Evolutionary conservation across 2,329 filamentous ascomycete species (phyloP).

Genomic region (Xylaria sp.): DNA sequence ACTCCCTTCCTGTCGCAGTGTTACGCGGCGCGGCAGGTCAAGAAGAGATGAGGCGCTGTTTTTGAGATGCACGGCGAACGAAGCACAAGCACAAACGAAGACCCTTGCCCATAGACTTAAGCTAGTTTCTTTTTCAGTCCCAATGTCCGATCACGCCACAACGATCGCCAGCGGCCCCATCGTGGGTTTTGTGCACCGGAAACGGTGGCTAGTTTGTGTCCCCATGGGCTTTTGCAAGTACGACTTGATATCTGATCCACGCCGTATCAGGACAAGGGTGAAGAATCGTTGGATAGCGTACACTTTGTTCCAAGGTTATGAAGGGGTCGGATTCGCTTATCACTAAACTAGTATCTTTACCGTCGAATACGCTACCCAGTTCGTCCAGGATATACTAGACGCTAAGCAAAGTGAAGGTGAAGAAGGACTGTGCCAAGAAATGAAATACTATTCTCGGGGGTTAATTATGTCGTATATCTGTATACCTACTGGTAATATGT

Average conservation of each 20-base stretch:
- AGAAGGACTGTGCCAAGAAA: conserved; percentile 14
- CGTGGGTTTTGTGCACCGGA: conserved; percentile 24
- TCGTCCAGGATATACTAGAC: background rate
- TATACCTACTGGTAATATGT: background rate
- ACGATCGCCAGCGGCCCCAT: conserved; percentile 43
- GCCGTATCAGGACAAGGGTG: conserved; percentile 37
- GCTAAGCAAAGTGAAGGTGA: conserved; percentile 18
- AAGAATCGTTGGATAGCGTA: conserved; percentile 19
- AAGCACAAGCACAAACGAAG: conserved; percentile 9
- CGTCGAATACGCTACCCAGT: background rate
- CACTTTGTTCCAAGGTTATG: conserved; percentile 20
- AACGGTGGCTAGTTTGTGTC: conserved; percentile 23
- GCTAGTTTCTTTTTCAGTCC: conserved; percentile 33
- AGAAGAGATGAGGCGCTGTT: conserved; percentile 10
- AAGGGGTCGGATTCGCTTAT: conserved; percentile 17
- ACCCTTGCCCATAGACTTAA: conserved; percentile 26
- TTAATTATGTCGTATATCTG: conserved; percentile 13
- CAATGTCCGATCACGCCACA: conserved; percentile 41
- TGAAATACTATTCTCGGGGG: conserved; percentile 4
- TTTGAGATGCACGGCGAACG: conserved; percentile 11
- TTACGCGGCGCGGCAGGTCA: conserved; percentile 11
- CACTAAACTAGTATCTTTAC: background rate
- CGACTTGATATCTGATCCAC: conserved; percentile 23
- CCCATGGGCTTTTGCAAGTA: conserved; percentile 29
- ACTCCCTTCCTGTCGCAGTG: background rate